A percentile compares a stretch with the other conserved stretches of the same genome.
These are phyloP conservation scores for Fennellomyces sp. DNA, from an alignment of 371 early-diverging fungal genomes.

Conservation along the genomic window DNA sequence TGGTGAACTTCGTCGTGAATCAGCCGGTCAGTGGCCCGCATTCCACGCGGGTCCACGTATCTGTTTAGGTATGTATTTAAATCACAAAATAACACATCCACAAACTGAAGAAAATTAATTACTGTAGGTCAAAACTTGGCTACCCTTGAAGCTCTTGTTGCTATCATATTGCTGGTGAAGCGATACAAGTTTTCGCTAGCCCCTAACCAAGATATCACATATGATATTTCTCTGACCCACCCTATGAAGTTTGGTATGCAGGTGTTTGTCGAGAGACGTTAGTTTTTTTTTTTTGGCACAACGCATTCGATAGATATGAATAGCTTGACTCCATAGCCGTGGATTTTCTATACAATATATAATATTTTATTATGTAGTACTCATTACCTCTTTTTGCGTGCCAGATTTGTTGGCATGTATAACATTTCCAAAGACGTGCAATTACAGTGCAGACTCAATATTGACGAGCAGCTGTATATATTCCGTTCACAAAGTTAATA, in stretches of 20 bases:
- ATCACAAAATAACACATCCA: background rate
- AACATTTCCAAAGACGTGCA: no score
- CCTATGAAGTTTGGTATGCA: conserved; percentile 56
- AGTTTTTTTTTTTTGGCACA: no score
- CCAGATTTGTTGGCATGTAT: no score
- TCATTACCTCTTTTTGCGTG: no score
- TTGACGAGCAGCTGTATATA: no score
- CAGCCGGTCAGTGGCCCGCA: conserved; percentile 37
- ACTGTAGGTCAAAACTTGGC: conserved; percentile 54
- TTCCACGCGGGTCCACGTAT: conserved; percentile 59
- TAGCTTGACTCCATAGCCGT: no score
- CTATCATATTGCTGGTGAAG: conserved; percentile 44
- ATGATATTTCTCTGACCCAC: conserved; percentile 41
- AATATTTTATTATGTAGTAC: no score
- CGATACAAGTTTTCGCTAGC: conserved; percentile 49
- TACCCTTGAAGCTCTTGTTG: conserved; percentile 52
- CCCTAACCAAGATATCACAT: conserved; percentile 44
- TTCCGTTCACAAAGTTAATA: no score
- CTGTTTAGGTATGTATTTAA: conserved; percentile 11
- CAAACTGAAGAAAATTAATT: conserved; percentile 26
- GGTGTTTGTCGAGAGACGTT: conserved; percentile 34
- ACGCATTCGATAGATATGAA: no score
- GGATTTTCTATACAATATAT: no score
- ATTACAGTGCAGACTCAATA: no score
- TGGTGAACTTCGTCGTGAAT: conserved; percentile 27